Base-by-base conservation (phyloP, 108 stramenopile genomes). In the Conticribra weissflogii region DNA sequence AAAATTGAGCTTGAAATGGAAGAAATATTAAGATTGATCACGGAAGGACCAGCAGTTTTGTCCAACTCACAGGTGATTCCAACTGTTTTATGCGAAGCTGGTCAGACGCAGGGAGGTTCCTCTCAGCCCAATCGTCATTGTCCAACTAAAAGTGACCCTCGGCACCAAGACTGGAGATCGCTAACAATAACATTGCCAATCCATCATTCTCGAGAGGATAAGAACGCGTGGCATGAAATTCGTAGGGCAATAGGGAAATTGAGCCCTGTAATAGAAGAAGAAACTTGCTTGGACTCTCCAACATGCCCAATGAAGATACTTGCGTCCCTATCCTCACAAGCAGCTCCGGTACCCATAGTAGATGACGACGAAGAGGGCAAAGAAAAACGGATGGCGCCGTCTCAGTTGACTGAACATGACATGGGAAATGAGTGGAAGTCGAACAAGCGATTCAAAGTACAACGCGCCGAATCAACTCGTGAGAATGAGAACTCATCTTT, bases 1-100 rank as follows among this genome's bases (percentile, higher is more conserved):
- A 85, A 67, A 28, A 62, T 86, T 0, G 83, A 83, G 65, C 66
- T 74, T 55, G 83, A 93, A 75, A 88, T 90, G 86, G 69, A 81
- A 51, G 88, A 84, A 69, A 81, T 93, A 30, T 79, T 84, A 48
- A 52, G 76, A 15, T 74, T 91, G 28, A 85, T 94, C 30, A 64
- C 85, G 51, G 88, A 91, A 84, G 87, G 52, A 50, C 71, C 79
- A 31, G 51, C 47, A 25, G 44, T 79, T 29, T 66, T 79, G 54
- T 25, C 66, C 46, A 54, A 51, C 46, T 57, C 65, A 50, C 29
- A 27, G n/a, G 70, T 63, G 16, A 30, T 80, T 19, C 30, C 79
- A 59, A 54, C 28, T 33, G 48, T 59, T n/a, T 28, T 74, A 34
- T 21, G 19, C 53, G n/a, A n/a, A n/a, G n/a, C n/a, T n/a, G n/a